A percentile compares a stretch with the other conserved stretches of the same genome.
Evolutionary conservation across 2,329 filamentous ascomycete species (phyloP).

Genomic region (Cytospora piceicola): DNA sequence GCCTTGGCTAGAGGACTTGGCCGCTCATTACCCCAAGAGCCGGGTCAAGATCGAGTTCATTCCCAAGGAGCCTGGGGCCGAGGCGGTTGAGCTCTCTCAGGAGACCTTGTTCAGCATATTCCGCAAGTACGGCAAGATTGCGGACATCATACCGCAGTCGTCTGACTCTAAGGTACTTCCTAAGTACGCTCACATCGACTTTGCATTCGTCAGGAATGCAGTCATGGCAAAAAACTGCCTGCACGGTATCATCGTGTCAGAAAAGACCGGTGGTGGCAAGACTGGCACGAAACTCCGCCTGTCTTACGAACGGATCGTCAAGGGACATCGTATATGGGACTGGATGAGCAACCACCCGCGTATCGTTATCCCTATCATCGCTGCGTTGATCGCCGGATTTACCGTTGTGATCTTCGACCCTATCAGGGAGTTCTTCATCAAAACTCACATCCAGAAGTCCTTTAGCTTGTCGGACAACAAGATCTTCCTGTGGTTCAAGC

Average conservation of each 20-base stretch:
- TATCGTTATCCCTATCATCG: constrained; percentile 82
- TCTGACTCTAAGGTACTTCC: constrained; percentile 85
- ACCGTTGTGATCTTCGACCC: constrained; percentile 93
- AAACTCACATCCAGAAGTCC: constrained; percentile 78
- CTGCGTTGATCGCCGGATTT: constrained; percentile 78
- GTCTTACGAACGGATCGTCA: constrained; percentile 80
- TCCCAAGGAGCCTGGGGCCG: constrained; percentile 69
- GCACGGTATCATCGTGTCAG: constrained; percentile 77
- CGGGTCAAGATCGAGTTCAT: constrained; percentile 85
- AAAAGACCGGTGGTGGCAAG: constrained; percentile 73
- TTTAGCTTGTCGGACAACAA: constrained; percentile 75
- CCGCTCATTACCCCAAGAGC: constrained; percentile 65
- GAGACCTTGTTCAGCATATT: constrained; percentile 88
- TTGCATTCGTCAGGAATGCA: constrained; percentile 71
- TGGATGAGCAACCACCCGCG: constrained; percentile 87
- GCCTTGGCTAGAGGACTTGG: constrained; percentile 91
- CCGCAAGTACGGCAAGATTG: constrained; percentile 85
- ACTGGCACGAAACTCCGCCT: constrained; percentile 77
- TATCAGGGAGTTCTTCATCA: constrained; percentile 91
- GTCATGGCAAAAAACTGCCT: constrained; percentile 92
- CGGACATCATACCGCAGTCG: constrained; percentile 80
- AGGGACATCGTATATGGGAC: constrained; percentile 79
- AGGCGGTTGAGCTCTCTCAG: constrained; percentile 78
- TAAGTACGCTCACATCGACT: constrained; percentile 79
- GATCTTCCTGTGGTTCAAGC: constrained; percentile 80